Percentiles rank a stretch among this genome's conserved stretches.
Evolutionary conservation across 83 land plant species (phyloP).

Genomic region (Picea abies): DNA sequence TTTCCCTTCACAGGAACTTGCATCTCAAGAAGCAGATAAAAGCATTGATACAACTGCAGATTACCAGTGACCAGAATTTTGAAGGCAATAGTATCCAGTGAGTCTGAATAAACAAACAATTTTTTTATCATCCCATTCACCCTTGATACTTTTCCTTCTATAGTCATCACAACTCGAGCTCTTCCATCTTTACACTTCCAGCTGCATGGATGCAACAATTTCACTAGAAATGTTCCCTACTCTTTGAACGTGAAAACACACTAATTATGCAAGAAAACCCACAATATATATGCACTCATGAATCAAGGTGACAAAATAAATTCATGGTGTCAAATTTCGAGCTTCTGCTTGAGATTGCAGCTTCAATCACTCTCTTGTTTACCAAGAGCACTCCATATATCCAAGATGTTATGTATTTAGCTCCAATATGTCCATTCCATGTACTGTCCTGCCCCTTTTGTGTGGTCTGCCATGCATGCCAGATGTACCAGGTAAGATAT

Average conservation of each 20-base stretch:
- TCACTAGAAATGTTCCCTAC: background rate
- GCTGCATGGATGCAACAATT: background rate
- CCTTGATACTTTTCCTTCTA: background rate
- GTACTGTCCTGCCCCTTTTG: background rate
- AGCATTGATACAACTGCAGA: background rate
- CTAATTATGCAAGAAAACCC: background rate
- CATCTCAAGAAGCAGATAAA: background rate
- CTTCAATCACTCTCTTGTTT: background rate
- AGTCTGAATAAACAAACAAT: background rate
- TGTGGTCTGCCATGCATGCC: constrained; percentile 1
- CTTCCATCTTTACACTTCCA: background rate
- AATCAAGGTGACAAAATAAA: background rate
- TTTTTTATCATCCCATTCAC: background rate
- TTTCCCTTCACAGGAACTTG: background rate
- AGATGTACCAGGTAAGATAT: background rate
- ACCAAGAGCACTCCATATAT: background rate
- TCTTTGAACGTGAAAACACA: background rate
- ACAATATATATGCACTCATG: background rate
- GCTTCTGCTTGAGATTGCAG: background rate
- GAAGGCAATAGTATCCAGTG: background rate
- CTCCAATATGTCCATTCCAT: constrained; percentile 3
- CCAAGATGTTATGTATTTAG: background rate
- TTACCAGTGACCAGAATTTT: background rate
- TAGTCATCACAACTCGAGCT: background rate
- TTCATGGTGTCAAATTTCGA: background rate